Percentiles rank a stretch among this genome's conserved stretches.
phyloP scores from a whole-genome alignment of 768 basidiomycete genomes.

The Chlorophyllum brunneum region DNA sequence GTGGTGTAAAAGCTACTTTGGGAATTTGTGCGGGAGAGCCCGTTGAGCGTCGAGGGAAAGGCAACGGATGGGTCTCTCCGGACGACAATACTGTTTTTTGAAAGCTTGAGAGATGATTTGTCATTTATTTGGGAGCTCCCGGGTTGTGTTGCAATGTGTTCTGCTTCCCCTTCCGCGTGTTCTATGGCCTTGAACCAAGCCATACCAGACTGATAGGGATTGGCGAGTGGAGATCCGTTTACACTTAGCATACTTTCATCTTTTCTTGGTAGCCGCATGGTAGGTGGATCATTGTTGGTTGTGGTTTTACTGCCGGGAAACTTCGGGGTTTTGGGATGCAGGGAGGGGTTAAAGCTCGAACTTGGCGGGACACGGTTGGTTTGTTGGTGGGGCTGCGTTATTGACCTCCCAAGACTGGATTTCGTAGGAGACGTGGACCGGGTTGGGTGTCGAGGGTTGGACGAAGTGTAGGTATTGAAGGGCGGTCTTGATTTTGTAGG shows the following conservation, averaged over 20 bases:
- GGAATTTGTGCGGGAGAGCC: conserved; percentile 47
- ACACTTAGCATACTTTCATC: conserved; percentile 78
- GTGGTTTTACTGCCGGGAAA: conserved; percentile 35
- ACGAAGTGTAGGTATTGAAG: conserved; percentile 31
- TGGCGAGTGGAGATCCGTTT: conserved; percentile 80
- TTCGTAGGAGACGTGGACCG: conserved; percentile 53
- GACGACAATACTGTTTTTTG: conserved; percentile 59
- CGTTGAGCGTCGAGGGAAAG: conserved; percentile 25
- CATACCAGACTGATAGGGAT: conserved; percentile 68
- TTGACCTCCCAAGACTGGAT: conserved; percentile 28
- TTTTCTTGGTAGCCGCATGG: conserved; percentile 62
- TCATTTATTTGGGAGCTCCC: conserved; percentile 18
- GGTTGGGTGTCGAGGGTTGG: conserved; percentile 31
- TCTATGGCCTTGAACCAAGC: conserved; percentile 51
- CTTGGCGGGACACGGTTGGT: conserved; percentile 49
- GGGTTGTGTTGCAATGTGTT: conserved; percentile 24
- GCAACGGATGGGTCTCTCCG: conserved; percentile 52
- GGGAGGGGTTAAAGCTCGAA: conserved; percentile 67
- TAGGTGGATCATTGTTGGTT: conserved; percentile 25
- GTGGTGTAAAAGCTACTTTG: conserved; percentile 45
- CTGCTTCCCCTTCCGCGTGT: conserved; percentile 32
- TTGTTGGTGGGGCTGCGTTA: conserved; percentile 19
- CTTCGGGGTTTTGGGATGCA: conserved; percentile 53
- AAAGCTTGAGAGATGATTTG: conserved; percentile 37
- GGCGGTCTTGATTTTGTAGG: conserved; percentile 45